These are phyloP conservation scores for Penicillium tannophilum DNA, from an alignment of 495 filamentous ascomycete genomes.

Conservation along the genomic window DNA sequence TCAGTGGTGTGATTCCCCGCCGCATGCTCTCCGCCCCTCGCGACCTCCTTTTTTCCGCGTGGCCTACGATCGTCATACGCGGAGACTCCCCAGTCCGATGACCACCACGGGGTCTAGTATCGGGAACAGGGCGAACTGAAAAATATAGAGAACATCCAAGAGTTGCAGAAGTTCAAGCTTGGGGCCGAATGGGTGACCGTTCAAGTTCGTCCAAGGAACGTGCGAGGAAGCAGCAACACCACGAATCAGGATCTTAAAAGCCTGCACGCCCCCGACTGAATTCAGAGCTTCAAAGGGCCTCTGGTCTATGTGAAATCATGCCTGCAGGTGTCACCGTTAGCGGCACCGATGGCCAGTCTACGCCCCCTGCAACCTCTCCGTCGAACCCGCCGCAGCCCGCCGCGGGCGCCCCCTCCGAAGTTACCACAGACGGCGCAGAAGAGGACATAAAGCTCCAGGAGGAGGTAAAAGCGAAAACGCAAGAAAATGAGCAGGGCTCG, in stretches of 20 bases:
- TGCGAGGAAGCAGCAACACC: slow-evolving; percentile 16
- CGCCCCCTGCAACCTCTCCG: slow-evolving; percentile 13
- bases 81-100: slow-evolving; percentile 30
- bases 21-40: slow-evolving; percentile 27
- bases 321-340: slow-evolving; percentile 24
- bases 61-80: slow-evolving; percentile 28
- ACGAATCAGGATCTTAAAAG: slow-evolving; percentile 12
- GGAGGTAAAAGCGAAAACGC: neutral
- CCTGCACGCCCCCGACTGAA: neutral
- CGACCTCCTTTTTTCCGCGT: slow-evolving; percentile 29
- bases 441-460: slow-evolving; percentile 3
- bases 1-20: slow-evolving; percentile 17
- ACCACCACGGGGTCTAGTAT: slow-evolving; percentile 20
- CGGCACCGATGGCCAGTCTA: slow-evolving; percentile 22
- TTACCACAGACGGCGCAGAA: slow-evolving; percentile 13
- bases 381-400: slow-evolving; percentile 15
- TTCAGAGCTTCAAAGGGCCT: slow-evolving; percentile 14
- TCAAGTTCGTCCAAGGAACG: slow-evolving; percentile 19
- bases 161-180: slow-evolving; percentile 3
- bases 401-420: slow-evolving; percentile 6
- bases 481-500: slow-evolving; percentile 11
- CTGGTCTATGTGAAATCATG: slow-evolving; percentile 35
- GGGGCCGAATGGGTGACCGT: slow-evolving; percentile 28
- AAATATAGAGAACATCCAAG: neutral
- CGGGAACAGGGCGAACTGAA: slow-evolving; percentile 9